phyloP scores from a whole-genome alignment of 2,329 filamentous ascomycete genomes.

The Dactylella cylindrospora region DNA sequence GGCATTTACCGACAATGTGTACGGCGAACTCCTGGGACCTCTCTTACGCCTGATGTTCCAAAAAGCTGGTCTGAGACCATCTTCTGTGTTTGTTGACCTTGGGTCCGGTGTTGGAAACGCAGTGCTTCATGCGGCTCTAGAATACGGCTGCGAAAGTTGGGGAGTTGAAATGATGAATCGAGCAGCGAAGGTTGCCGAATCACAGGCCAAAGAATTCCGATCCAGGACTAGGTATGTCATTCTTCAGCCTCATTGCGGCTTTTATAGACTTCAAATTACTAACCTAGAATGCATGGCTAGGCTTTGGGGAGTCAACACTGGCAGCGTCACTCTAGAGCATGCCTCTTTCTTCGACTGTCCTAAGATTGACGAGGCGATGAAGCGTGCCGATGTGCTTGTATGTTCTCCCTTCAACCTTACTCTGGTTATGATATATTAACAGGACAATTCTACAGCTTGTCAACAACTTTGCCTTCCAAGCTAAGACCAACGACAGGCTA shows the following conservation, averaged over 20 bases:
- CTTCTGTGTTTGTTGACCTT: slow-evolving; percentile 87
- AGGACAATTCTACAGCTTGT: slow-evolving; percentile 61
- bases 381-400: slow-evolving; percentile 80
- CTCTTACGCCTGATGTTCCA: slow-evolving; percentile 82
- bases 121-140: slow-evolving; percentile 86
- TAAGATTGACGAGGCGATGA: slow-evolving; percentile 70
- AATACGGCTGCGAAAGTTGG: slow-evolving; percentile 92
- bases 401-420: neutral
- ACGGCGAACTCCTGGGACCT: slow-evolving; percentile 84
- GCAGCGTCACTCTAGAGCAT: slow-evolving; percentile 74
- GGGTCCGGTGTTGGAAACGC: slow-evolving; percentile 97
- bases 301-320: slow-evolving; percentile 83
- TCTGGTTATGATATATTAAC: neutral
- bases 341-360: slow-evolving; percentile 80
- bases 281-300: slow-evolving; percentile 52
- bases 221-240: slow-evolving; percentile 62
- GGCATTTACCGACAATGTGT: slow-evolving; percentile 88
- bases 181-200: slow-evolving; percentile 76
- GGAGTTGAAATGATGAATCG: slow-evolving; percentile 96
- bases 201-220: slow-evolving; percentile 78
- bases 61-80: slow-evolving; percentile 72
- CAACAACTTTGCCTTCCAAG: slow-evolving; percentile 96
- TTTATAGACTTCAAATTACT: no score
- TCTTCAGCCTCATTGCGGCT: neutral
- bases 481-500: slow-evolving; percentile 79